Percentiles rank a stretch among this genome's conserved stretches.
phyloP scores from a whole-genome alignment of 2,329 filamentous ascomycete genomes.

The Colletotrichum sidae region DNA sequence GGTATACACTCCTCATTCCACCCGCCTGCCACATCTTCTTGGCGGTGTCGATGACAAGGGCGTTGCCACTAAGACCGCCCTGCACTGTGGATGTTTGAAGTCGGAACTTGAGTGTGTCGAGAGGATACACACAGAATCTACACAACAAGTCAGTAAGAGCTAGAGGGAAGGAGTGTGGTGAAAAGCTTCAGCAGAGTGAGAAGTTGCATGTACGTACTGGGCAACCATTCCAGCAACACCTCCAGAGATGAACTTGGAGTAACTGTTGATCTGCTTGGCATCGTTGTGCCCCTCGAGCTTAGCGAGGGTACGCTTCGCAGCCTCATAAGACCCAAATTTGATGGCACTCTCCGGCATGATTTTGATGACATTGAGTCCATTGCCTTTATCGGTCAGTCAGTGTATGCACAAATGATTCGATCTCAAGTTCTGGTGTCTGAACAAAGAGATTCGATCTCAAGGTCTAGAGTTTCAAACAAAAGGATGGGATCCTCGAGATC shows the following conservation, averaged over 20 bases:
- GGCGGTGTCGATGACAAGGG: constrained; percentile 84
- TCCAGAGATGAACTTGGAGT: constrained; percentile 90
- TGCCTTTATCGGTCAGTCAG: constrained; percentile 63
- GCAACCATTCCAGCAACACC: constrained; percentile 94
- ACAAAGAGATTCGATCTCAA: too few species aligned
- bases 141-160: not conserved
- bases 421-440: not conserved
- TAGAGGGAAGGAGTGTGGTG: not conserved
- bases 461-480: too few species aligned
- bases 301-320: constrained; percentile 88
- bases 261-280: constrained; percentile 80
- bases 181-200: not conserved
- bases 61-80: constrained; percentile 85
- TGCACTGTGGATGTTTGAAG: constrained; percentile 96
- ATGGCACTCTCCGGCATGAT: constrained; percentile 99
- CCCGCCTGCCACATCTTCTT: constrained; percentile 86
- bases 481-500: not conserved
- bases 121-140: constrained; percentile 91
- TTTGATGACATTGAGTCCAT: constrained; percentile 95
- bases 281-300: constrained; percentile 90
- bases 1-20: constrained; percentile 83
- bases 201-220: constrained; percentile 68
- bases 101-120: constrained; percentile 85
- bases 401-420: not conserved
- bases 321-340: constrained; percentile 98